Conservation (phyloP, 371 early-diverging fungal species). For the Mucor irregularis region DNA sequence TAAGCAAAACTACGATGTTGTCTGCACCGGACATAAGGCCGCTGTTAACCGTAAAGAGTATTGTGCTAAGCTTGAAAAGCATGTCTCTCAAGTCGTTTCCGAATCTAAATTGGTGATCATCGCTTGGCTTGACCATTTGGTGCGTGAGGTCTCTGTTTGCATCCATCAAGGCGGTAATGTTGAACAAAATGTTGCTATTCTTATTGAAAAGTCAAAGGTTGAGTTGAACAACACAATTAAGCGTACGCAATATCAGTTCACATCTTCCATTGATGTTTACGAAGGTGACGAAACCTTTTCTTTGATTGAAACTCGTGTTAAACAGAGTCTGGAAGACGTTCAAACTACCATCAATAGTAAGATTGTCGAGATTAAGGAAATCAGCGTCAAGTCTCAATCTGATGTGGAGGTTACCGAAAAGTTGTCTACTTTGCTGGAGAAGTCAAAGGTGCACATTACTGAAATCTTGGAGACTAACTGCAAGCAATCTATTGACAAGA, state of each 20-base stretch:
- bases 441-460: slow-evolving; percentile 12
- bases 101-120: slow-evolving; percentile 20
- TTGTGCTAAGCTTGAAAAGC: slow-evolving; percentile 14
- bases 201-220: slow-evolving; percentile 23
- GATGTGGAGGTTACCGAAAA: slow-evolving; percentile 20
- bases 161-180: slow-evolving; percentile 22
- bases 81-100: slow-evolving; percentile 18
- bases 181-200: slow-evolving; percentile 17
- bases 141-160: slow-evolving; percentile 21
- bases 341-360: slow-evolving; percentile 12
- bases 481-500: slow-evolving; percentile 14
- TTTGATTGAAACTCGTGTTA: slow-evolving; percentile 15
- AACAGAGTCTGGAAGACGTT: slow-evolving; percentile 18
- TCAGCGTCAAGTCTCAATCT: slow-evolving; percentile 9
- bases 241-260: slow-evolving; percentile 18
- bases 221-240: slow-evolving; percentile 15
- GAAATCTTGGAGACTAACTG: slow-evolving; percentile 12
- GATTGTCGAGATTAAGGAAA: slow-evolving; percentile 22
- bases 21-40: slow-evolving; percentile 7
- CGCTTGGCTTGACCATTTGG: slow-evolving; percentile 24
- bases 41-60: slow-evolving; percentile 23
- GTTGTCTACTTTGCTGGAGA: slow-evolving; percentile 15
- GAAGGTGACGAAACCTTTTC: slow-evolving; percentile 23
- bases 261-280: slow-evolving; percentile 9
- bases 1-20: slow-evolving; percentile 17